phyloP scores from a whole-genome alignment of 2,329 filamentous ascomycete genomes.

The Rhinocladiella similis region DNA sequence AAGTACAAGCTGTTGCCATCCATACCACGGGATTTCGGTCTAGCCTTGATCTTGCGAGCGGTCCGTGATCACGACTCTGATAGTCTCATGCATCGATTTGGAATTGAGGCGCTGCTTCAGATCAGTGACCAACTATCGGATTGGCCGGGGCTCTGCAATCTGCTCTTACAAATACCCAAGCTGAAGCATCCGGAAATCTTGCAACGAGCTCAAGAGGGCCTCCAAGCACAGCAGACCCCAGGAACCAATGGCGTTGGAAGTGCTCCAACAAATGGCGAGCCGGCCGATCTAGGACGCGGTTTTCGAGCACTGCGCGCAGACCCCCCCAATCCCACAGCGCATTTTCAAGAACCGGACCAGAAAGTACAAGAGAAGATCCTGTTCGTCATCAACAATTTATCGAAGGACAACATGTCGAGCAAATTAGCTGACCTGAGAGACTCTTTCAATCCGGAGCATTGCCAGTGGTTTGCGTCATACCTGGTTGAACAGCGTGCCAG shows the following conservation, averaged over 20 bases:
- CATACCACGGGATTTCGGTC: constrained; percentile 86
- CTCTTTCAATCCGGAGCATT: constrained; percentile 75
- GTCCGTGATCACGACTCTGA: constrained; percentile 81
- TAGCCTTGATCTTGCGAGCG: constrained; percentile 96
- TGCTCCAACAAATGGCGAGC: constrained; percentile 69
- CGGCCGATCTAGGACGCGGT: constrained; percentile 61
- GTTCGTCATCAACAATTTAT: constrained; percentile 96
- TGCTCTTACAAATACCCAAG: constrained; percentile 77
- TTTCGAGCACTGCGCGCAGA: constrained; percentile 81
- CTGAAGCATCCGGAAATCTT: constrained; percentile 83
- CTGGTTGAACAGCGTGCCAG: constrained; percentile 95
- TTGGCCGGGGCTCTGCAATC: constrained; percentile 92
- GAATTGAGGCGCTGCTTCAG: constrained; percentile 89
- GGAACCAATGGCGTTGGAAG: constrained; percentile 48
- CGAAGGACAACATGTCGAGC: constrained; percentile 78
- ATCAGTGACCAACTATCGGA: constrained; percentile 79
- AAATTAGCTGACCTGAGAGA: constrained; percentile 82
- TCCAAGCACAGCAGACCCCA: constrained; percentile 60
- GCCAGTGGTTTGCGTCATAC: constrained; percentile 95
- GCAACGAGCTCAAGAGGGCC: constrained; percentile 77
- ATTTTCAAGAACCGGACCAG: constrained; percentile 79
- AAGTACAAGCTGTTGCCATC: constrained; percentile 88
- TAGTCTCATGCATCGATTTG: constrained; percentile 96
- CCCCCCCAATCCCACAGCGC: constrained; percentile 59
- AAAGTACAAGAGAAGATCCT: constrained; percentile 90